A percentile compares a stretch with the other conserved stretches of the same genome.
These are phyloP conservation scores for Diplocarpon rosae DNA, from an alignment of 2,329 filamentous ascomycete species.

Conservation along the genomic window DNA sequence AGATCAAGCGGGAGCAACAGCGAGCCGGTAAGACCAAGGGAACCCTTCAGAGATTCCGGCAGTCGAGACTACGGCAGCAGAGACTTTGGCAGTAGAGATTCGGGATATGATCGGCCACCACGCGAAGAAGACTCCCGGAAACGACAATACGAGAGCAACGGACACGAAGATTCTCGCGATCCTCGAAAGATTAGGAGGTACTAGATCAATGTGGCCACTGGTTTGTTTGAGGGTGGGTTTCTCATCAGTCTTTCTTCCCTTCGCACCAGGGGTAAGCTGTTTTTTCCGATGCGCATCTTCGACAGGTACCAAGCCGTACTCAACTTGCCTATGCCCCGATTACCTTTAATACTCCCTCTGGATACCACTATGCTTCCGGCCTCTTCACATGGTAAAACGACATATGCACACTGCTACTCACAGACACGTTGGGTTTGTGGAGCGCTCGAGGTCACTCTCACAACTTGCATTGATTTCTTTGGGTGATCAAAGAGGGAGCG, in stretches of 20 bases:
- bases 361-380: constrained; percentile 3
- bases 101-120: constrained; percentile 41
- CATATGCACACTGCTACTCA: not conserved
- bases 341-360: not conserved
- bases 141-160: constrained; percentile 47
- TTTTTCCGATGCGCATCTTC: constrained; percentile 22
- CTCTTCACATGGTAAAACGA: constrained; percentile 17
- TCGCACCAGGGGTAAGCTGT: constrained; percentile 30
- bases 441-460: constrained; percentile 2
- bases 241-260: constrained; percentile 29
- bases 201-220: constrained; percentile 33
- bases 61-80: constrained; percentile 26
- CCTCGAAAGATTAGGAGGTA: constrained; percentile 54
- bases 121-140: constrained; percentile 42
- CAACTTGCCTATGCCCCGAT: constrained; percentile 13
- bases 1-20: constrained; percentile 57
- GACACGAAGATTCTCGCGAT: constrained; percentile 64
- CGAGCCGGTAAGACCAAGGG: constrained; percentile 60
- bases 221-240: constrained; percentile 39
- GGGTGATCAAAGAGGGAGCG: constrained; percentile 7
- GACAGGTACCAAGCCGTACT: constrained; percentile 26
- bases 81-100: constrained; percentile 36
- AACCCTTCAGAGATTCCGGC: constrained; percentile 24
- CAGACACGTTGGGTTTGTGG: not conserved
- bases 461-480: constrained; percentile 12